These are phyloP conservation scores for Primulina tabacum DNA, from an alignment of 257 asterid species.

Conservation along the genomic window DNA sequence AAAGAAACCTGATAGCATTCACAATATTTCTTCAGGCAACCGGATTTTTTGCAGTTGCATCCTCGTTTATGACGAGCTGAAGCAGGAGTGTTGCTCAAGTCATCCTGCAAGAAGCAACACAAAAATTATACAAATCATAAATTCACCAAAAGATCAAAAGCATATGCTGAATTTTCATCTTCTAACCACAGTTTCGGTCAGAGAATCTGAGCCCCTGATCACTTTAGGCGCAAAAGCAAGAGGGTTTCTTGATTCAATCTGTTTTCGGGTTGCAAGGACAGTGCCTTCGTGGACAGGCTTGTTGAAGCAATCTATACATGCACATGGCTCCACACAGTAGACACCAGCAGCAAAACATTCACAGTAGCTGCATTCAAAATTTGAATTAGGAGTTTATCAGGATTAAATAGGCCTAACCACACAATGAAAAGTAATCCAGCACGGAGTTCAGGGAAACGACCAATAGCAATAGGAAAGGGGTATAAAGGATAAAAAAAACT, in stretches of 20 bases:
- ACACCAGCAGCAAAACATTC: slow-evolving; percentile 99
- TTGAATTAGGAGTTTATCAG: not conserved
- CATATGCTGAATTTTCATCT: not conserved
- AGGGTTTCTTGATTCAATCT: slow-evolving; percentile 92
- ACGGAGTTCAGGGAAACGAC: not conserved
- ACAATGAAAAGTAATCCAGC: not conserved
- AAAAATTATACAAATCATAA: slow-evolving; percentile 2
- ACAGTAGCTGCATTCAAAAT: slow-evolving; percentile 66
- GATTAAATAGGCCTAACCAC: not conserved
- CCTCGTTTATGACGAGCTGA: slow-evolving; percentile 99
- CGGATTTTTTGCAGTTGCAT: slow-evolving; percentile 97
- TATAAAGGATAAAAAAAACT: slow-evolving; percentile 28
- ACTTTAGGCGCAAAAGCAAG: slow-evolving; percentile 99
- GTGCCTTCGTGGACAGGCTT: slow-evolving; percentile 95
- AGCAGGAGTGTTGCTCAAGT: slow-evolving; percentile 87
- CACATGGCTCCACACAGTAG: slow-evolving; percentile 93
- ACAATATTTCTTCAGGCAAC: slow-evolving; percentile 92
- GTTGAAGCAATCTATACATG: slow-evolving; percentile 91
- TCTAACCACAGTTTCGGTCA: slow-evolving; percentile 57
- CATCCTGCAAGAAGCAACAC: slow-evolving; percentile 43
- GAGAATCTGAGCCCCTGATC: slow-evolving; percentile 52
- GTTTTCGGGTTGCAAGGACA: slow-evolving; percentile 91
- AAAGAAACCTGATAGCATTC: slow-evolving; percentile 93
- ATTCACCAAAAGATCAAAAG: not conserved
- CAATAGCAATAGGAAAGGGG: not conserved